These are phyloP conservation scores for Chenopodium album DNA, from an alignment of 148 eudicot genomes.

Conservation along the genomic window DNA sequence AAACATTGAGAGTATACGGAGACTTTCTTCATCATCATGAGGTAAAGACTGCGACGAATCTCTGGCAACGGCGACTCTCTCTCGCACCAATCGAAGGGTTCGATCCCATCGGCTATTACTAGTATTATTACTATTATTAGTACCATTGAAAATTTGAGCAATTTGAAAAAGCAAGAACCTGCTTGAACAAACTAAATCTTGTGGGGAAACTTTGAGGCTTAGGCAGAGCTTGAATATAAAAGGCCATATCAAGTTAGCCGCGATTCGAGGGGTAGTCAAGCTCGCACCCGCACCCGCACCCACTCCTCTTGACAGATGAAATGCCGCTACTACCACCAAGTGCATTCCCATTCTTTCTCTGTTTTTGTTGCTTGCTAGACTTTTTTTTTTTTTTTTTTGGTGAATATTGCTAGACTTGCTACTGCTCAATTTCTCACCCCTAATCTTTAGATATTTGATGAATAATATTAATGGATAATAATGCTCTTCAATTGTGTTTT, in stretches of 20 bases:
- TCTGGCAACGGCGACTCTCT: constrained; percentile 19
- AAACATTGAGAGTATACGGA: constrained; percentile 39
- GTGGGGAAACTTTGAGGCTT: constrained; percentile 21
- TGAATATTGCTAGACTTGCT: too few relatives aligned
- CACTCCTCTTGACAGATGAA: constrained; percentile 19
- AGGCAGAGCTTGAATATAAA: constrained; percentile 20
- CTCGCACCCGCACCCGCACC: constrained; percentile 13
- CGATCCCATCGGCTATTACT: constrained; percentile 20
- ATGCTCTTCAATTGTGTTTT: background rate
- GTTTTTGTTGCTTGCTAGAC: too few relatives aligned
- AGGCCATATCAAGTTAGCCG: constrained; percentile 26
- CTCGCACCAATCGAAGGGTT: constrained; percentile 24
- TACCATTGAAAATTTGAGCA: constrained; percentile 5
- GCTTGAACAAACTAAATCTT: constrained; percentile 23
- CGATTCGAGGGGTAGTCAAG: constrained; percentile 19
- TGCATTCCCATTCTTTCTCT: constrained; percentile 23
- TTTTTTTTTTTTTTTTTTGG: too few relatives aligned
- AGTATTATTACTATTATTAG: background rate
- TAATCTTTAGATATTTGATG: too few relatives aligned
- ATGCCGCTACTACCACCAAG: constrained; percentile 22
- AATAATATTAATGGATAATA: background rate
- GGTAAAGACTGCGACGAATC: background rate
- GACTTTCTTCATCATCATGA: constrained; percentile 36
- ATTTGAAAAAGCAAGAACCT: constrained; percentile 32
- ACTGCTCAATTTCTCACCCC: too few relatives aligned